Base-by-base conservation (phyloP, 495 filamentous ascomycete species). In the Lasiosphaeris hirsuta region DNA sequence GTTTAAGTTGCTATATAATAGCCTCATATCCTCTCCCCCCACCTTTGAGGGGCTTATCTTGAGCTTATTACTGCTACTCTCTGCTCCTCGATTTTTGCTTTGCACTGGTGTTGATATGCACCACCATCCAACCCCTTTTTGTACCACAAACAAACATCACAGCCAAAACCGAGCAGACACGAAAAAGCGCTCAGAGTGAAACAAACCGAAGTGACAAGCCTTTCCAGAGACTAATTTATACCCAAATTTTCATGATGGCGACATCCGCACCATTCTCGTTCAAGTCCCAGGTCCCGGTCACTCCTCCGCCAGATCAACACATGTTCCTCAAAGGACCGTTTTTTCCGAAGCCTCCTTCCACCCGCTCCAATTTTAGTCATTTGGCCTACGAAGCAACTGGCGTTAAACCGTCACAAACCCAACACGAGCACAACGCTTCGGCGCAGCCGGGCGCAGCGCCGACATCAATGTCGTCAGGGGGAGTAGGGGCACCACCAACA, bases 301-400 rank as follows among this genome's bases (percentile, higher is more conserved):
- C 67, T 0, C 69, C 65, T 49, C 65, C 67, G 5, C 67, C 69
- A 14, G 69, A 71, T 6, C 58, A 69, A 18, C 63, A 62, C 10
- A 56, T 62, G 56, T 69, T 70, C 42, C 47, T 37, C 54, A 65
- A 64, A 11, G 57, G 54, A 17, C 18, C 47, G 10, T 37, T 60
- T 36, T 39, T 52, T 40, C 46, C 55, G 33, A 41, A 63, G 44
- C 40, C 54, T 1, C 30, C 53, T 9, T 30, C 23, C 23, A 30
- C 2, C 23, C 34, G 30, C n/a, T 47, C 53, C 19, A 42, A 55
- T 17, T 62, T 54, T 36, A 14, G 39, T 10, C 60, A 43, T 17
- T 2, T 19, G 3, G 36, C 50, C 34, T 59, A 51, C 37, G 17
- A 51, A 51, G 40, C 59, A 42, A 54, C 54, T 14, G 45, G 39